phyloP scores from a whole-genome alignment of 2,329 filamentous ascomycete species.

The Pyricularia grisea region DNA sequence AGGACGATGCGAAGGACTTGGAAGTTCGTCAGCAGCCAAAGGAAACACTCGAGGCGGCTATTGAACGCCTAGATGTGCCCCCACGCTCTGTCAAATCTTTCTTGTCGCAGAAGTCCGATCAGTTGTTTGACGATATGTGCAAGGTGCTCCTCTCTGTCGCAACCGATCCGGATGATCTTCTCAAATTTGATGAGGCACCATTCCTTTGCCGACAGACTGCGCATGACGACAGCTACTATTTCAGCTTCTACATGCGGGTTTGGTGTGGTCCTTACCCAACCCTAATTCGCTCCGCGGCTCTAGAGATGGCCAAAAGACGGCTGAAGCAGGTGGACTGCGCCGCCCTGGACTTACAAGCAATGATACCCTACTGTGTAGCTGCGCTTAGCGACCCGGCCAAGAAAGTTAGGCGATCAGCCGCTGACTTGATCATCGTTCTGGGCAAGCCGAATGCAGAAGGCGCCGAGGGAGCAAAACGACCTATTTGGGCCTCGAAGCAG shows the following conservation, averaged over 20 bases:
- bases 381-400: constrained; percentile 69
- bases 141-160: constrained; percentile 48
- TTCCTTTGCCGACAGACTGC: constrained; percentile 45
- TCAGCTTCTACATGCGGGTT: constrained; percentile 67
- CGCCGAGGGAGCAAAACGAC: constrained; percentile 29
- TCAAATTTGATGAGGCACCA: constrained; percentile 43
- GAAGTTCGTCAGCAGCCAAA: constrained; percentile 19
- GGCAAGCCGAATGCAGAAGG: constrained; percentile 33
- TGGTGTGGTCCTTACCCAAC: constrained; percentile 66
- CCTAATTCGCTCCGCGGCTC: constrained; percentile 57
- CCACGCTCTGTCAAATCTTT: constrained; percentile 32
- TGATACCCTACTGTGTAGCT: constrained; percentile 73
- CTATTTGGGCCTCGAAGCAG: constrained; percentile 49
- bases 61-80: constrained; percentile 26
- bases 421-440: constrained; percentile 53
- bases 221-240: constrained; percentile 53
- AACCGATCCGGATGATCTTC: constrained; percentile 31
- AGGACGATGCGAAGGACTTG: constrained; percentile 30
- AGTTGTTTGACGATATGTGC: constrained; percentile 49
- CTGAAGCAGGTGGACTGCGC: constrained; percentile 40
- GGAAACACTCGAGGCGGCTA: constrained; percentile 25
- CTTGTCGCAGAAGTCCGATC: constrained; percentile 37
- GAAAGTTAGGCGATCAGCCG: constrained; percentile 67
- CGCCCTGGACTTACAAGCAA: constrained; percentile 60
- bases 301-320: constrained; percentile 52